Percentiles rank a stretch among this genome's conserved stretches.
These are phyloP conservation scores for Fusarium verticillioides DNA, from an alignment of 2,329 filamentous ascomycete genomes.

Conservation along the genomic window DNA sequence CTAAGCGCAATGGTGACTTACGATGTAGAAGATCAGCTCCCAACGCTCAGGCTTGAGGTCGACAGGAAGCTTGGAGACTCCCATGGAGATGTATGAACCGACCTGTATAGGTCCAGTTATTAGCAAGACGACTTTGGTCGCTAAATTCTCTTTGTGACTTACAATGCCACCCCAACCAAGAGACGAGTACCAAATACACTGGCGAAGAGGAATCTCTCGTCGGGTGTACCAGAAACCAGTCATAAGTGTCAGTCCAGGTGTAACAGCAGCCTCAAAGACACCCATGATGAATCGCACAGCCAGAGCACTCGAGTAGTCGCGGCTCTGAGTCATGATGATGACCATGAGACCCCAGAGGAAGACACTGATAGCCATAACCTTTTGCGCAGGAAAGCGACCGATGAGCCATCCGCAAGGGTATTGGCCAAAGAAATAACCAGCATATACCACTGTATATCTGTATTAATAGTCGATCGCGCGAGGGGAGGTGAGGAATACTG, in stretches of 20 bases:
- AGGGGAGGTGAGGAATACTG: neutral
- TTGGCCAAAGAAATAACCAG: constrained; percentile 1
- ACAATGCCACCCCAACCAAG: constrained; percentile 4
- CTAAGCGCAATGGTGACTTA: neutral
- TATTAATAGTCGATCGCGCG: neutral
- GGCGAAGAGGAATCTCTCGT: constrained; percentile 8
- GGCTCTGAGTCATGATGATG: constrained; percentile 8
- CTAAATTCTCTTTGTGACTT: neutral
- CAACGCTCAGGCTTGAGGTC: constrained; percentile 5
- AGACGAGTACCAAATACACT: constrained; percentile 10
- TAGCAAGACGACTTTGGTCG: neutral
- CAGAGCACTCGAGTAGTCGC: constrained; percentile 8
- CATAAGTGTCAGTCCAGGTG: constrained; percentile 1
- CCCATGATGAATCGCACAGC: constrained; percentile 10
- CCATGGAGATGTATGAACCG: constrained; percentile 3
- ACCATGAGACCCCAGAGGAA: constrained; percentile 6
- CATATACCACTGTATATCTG: neutral
- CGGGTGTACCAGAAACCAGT: constrained; percentile 9
- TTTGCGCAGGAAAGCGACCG: constrained; percentile 3
- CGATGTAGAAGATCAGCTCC: constrained; percentile 6
- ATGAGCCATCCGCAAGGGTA: constrained; percentile 8
- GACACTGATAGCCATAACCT: constrained; percentile 13
- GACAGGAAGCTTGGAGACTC: constrained; percentile 3
- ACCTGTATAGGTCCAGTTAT: neutral
- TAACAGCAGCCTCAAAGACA: constrained; percentile 2